A percentile compares a stretch with the other conserved stretches of the same genome.
Conservation (phyloP, 2,329 filamentous ascomycete genomes). For the Colletotrichum sublineola region DNA sequence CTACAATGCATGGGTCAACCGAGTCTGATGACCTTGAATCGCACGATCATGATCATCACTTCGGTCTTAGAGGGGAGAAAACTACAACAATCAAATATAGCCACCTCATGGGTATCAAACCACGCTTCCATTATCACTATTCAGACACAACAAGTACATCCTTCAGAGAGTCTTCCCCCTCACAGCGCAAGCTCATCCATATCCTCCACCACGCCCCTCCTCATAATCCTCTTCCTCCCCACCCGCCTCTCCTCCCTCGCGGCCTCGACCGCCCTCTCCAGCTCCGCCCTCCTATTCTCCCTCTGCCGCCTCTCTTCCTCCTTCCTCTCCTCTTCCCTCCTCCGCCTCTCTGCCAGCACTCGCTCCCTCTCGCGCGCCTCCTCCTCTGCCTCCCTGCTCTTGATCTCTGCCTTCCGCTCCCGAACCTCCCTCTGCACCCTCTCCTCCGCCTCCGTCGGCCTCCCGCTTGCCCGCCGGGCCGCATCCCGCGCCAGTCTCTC, state of each 20-base stretch:
- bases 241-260: slow-evolving; percentile 15
- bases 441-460: slow-evolving; percentile 24
- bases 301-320: not conserved
- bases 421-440: not conserved
- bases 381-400: not conserved
- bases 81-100: not conserved
- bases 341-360: slow-evolving; percentile 5
- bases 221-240: not conserved
- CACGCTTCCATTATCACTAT: not conserved
- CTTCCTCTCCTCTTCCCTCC: slow-evolving; percentile 1
- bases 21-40: not conserved
- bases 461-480: slow-evolving; percentile 1
- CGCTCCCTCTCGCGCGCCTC: not conserved
- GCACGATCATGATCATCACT: not conserved
- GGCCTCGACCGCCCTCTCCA: not conserved
- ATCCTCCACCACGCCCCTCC: not conserved
- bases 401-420: not conserved
- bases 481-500: not conserved
- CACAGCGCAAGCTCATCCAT: not conserved
- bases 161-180: not conserved
- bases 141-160: not conserved
- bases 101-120: not conserved
- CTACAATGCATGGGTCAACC: no score
- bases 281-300: slow-evolving; percentile 13
- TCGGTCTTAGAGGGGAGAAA: no score